Evolutionary conservation across 257 asterid species (phyloP).

Genomic region (Jasminum sambac): DNA sequence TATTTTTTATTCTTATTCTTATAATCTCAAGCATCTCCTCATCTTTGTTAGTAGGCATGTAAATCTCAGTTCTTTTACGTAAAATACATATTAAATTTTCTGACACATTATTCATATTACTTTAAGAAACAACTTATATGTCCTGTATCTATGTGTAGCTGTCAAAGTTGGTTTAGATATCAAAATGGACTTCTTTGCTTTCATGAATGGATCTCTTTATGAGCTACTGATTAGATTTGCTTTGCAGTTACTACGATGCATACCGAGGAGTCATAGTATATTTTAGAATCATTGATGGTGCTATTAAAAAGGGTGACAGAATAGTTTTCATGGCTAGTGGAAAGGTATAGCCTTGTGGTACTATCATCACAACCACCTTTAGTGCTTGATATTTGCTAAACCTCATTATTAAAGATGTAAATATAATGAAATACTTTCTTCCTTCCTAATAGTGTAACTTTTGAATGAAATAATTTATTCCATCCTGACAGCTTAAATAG

Average conservation of each 20-base stretch:
- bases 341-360: constrained; percentile 53
- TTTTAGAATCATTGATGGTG: constrained; percentile 92
- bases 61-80: neutral
- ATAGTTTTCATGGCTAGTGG: constrained; percentile 93
- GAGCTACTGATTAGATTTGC: constrained; percentile 27
- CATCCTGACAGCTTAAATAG: too few relatives aligned
- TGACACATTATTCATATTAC: constrained; percentile 2
- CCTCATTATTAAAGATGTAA: neutral
- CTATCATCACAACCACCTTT: constrained; percentile 15
- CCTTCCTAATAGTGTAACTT: neutral
- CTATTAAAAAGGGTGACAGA: constrained; percentile 80
- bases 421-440: neutral
- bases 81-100: constrained; percentile 12
- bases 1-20: neutral
- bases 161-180: constrained; percentile 4
- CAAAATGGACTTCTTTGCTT: constrained; percentile 1
- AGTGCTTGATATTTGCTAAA: constrained; percentile 13
- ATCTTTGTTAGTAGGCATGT: neutral
- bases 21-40: neutral
- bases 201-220: constrained; percentile 15
- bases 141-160: neutral
- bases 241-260: constrained; percentile 87
- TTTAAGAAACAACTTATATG: neutral
- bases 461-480: neutral
- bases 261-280: constrained; percentile 95